Evolutionary conservation across 345 rosid genomes (phyloP).

Genomic region (Salix exigua): DNA sequence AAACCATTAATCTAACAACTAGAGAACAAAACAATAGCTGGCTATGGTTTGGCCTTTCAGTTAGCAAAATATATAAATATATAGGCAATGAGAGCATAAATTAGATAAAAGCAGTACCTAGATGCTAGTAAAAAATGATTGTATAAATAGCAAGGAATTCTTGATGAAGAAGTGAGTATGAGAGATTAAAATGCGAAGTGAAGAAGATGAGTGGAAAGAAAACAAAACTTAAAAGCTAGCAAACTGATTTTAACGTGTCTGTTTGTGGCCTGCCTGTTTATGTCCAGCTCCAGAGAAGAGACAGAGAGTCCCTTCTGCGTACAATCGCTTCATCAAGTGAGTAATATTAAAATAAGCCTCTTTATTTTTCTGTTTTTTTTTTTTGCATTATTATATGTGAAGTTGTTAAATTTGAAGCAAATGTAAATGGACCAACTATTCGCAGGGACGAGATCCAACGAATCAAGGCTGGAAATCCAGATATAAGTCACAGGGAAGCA

Average conservation of each 20-base stretch:
- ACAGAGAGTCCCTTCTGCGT: slow-evolving; percentile 99
- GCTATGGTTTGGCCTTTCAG: not conserved
- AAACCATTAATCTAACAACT: not conserved
- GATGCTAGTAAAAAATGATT: not conserved
- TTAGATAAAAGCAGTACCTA: not conserved
- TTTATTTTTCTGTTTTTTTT: not conserved
- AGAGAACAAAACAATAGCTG: not conserved
- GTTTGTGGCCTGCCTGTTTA: slow-evolving; percentile 38
- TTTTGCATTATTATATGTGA: not conserved
- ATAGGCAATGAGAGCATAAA: not conserved
- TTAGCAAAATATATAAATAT: not conserved
- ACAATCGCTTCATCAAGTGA: slow-evolving; percentile 99
- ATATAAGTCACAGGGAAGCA: slow-evolving; percentile 99
- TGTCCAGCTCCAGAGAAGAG: slow-evolving; percentile 98
- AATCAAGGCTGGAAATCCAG: slow-evolving; percentile 98
- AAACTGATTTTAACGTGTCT: slow-evolving; percentile 36
- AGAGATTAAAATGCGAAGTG: slow-evolving; percentile 13
- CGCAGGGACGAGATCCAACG: slow-evolving; percentile 99
- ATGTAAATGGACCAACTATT: not conserved
- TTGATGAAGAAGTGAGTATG: slow-evolving; percentile 13
- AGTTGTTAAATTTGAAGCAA: slow-evolving; percentile 10
- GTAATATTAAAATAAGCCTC: slow-evolving; percentile 20
- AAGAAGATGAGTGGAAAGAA: not conserved
- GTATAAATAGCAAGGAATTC: slow-evolving; percentile 15
- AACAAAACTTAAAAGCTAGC: slow-evolving; percentile 24